Base-by-base conservation (phyloP, 345 rosid genomes). In the Lagerstroemia speciosa region DNA sequence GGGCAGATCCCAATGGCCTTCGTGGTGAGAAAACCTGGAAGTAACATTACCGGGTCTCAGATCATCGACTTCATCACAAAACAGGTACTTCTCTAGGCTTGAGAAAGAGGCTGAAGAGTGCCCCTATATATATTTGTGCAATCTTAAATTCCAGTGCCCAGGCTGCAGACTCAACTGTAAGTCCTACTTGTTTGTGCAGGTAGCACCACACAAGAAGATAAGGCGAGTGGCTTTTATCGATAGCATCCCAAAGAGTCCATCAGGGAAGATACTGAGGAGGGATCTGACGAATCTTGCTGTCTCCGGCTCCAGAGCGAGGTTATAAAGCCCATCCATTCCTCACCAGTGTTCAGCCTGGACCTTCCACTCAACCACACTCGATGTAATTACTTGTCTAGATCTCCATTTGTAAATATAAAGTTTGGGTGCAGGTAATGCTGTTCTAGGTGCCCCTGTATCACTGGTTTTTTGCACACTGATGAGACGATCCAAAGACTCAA, bases 1-100 rank as follows among this genome's bases (percentile, higher is more conserved):
- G 96, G 97, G 15, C 79, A 91, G 83, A 84, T 93, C 68, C 98
- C 98, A n/a, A 93, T 93, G 96, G 97, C 96, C 27, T 93, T 76
- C 72, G 80, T 93, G 60, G 98, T 93, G 84, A 91, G 93, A 69
- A 91, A 82, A 73, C 84, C 88, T 32, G 94, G 93, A 69, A 80
- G 83, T 72, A 77, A 60, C 57, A 66, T 89, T 66, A 79, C 78
- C 5, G 93, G 70, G 29, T 81, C 83, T 41, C 79, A 93, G 75
- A 57, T 86, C 67, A 78, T 89, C 83, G 90, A 89, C 60, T 91
- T 78, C 57, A 74, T 93, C 8, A 90, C 93, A 16, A 83, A 76
- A 82, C 93, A 85, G 86, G 98, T 75, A 83, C 62, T 78, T 33
- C 57, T 66, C 34, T 29, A 2, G 48, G 3, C 48, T 43, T 16